Evolutionary conservation across 1,139 yeast genomes (phyloP).

Genomic region (Geotrichum armillariae): DNA sequence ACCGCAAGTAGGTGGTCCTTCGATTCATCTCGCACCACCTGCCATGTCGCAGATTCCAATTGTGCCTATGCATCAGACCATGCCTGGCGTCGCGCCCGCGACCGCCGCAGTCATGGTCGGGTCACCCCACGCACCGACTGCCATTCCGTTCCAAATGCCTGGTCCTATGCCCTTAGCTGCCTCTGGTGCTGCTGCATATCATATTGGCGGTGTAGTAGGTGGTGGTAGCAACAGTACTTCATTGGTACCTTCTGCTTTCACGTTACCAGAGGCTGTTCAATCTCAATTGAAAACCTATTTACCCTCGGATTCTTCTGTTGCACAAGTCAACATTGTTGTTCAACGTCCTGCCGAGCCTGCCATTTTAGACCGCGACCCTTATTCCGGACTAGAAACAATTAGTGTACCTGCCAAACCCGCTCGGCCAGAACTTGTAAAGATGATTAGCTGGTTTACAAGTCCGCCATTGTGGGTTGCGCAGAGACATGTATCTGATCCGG

Average conservation of each 20-base stretch:
- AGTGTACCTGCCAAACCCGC: slow-evolving; percentile 26
- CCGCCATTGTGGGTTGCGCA: slow-evolving; percentile 66
- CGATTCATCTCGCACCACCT: slow-evolving; percentile 5
- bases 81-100: slow-evolving; percentile 11
- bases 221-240: slow-evolving; percentile 8
- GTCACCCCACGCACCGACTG: slow-evolving; percentile 11
- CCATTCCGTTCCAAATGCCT: slow-evolving; percentile 10
- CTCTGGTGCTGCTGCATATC: slow-evolving; percentile 6
- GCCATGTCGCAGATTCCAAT: slow-evolving; percentile 8
- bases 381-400: slow-evolving; percentile 31
- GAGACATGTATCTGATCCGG: slow-evolving; percentile 43
- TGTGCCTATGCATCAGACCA: slow-evolving; percentile 9
- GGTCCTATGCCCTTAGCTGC: background rate
- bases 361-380: background rate
- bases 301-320: slow-evolving; percentile 12
- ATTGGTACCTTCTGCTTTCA: slow-evolving; percentile 25
- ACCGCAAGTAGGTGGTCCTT: background rate
- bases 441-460: slow-evolving; percentile 73
- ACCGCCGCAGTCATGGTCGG: slow-evolving; percentile 15
- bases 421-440: slow-evolving; percentile 34
- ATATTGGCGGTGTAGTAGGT: slow-evolving; percentile 6
- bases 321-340: slow-evolving; percentile 14
- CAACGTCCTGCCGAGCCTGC: slow-evolving; percentile 17
- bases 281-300: slow-evolving; percentile 26
- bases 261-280: slow-evolving; percentile 32